Evolutionary conservation across 2,329 filamentous ascomycete genomes (phyloP).

Genomic region (Fusarium cicatricum): DNA sequence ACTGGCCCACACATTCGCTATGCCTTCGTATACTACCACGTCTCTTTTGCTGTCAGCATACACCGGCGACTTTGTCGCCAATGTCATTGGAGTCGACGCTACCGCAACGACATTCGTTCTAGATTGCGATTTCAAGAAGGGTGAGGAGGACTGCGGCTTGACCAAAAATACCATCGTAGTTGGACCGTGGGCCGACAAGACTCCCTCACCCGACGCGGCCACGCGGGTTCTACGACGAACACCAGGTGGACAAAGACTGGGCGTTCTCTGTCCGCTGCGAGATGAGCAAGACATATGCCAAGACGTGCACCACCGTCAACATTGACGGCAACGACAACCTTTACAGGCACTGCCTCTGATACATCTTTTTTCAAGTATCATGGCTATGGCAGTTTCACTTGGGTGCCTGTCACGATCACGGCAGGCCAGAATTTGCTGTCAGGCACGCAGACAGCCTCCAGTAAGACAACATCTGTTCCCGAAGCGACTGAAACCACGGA

Average conservation of each 20-base stretch:
- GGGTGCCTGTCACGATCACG: not conserved
- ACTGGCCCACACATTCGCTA: no score
- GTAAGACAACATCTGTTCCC: not conserved
- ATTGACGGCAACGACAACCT: slow-evolving; percentile 2
- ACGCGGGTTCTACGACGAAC: not conserved
- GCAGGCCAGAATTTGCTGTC: not conserved
- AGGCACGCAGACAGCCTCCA: not conserved
- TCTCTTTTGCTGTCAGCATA: not conserved
- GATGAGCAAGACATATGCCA: not conserved
- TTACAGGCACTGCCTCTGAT: not conserved
- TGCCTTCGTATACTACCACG: not conserved
- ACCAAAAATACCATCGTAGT: not conserved
- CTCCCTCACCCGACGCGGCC: not conserved
- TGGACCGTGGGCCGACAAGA: not conserved
- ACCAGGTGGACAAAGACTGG: not conserved
- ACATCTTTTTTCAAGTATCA: not conserved
- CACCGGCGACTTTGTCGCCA: not conserved
- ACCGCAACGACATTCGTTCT: not conserved
- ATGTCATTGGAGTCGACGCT: not conserved
- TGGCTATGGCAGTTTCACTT: not conserved
- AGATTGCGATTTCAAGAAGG: not conserved
- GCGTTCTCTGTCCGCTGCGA: slow-evolving; percentile 2
- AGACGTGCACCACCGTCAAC: slow-evolving; percentile 1
- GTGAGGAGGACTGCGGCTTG: not conserved
- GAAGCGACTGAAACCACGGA: no score